These are phyloP conservation scores for Tylopilus sp. DNA, from an alignment of 1,284 basidiomycete genomes.

Conservation along the genomic window DNA sequence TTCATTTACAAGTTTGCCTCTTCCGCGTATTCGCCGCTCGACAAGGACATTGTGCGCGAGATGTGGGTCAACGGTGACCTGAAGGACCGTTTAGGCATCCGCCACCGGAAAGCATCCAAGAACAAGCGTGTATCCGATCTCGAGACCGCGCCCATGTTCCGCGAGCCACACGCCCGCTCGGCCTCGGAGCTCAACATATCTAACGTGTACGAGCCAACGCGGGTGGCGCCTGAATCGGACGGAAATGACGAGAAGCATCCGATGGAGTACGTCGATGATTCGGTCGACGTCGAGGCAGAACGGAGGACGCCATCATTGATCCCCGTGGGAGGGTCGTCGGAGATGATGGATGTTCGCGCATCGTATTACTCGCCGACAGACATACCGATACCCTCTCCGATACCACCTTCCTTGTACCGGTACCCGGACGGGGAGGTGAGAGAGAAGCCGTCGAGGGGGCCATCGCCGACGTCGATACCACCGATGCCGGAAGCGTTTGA, in stretches of 20 bases:
- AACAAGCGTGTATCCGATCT: constrained; percentile 39
- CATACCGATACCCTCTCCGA: constrained; percentile 59
- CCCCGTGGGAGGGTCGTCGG: constrained; percentile 10
- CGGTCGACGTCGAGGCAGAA: constrained; percentile 1
- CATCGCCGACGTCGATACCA: constrained; percentile 4
- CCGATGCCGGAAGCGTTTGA: constrained; percentile 39
- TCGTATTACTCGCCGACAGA: constrained; percentile 76
- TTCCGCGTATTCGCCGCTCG: constrained; percentile 67
- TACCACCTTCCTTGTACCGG: constrained; percentile 52
- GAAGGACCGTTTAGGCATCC: constrained; percentile 78
- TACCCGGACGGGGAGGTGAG: constrained; percentile 44
- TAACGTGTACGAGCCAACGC: constrained; percentile 44
- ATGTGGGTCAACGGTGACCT: constrained; percentile 85
- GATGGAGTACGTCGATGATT: not conserved
- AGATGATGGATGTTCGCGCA: constrained; percentile 8
- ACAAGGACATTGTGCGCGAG: constrained; percentile 86
- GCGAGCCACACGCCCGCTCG: constrained; percentile 60
- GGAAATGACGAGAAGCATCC: constrained; percentile 21
- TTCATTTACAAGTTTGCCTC: constrained; percentile 71
- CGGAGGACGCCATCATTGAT: constrained; percentile 10
- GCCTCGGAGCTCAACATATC: constrained; percentile 52
- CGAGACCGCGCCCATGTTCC: constrained; percentile 70
- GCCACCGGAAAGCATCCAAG: constrained; percentile 53
- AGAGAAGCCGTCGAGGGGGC: constrained; percentile 8
- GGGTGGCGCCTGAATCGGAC: constrained; percentile 33